Base-by-base conservation (phyloP, 331 rosid genomes). In the Prunus yedoensis region DNA sequence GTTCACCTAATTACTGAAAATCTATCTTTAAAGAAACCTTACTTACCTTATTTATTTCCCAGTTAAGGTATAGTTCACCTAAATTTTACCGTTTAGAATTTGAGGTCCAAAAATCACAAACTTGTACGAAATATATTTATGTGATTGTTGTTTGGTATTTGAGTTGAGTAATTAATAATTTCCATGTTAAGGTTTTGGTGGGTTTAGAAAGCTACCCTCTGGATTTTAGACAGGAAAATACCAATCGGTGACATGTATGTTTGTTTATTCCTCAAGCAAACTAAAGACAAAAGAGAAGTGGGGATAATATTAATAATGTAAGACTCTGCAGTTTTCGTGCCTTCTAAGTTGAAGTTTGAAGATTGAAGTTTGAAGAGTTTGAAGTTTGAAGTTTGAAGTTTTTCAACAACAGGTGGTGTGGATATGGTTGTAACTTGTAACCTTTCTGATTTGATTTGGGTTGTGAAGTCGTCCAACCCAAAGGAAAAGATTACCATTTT, bases 271-370 rank as follows among this genome's bases (percentile, higher is more conserved):
- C 17, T 23, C 58, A 64, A 71, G 71, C 8, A 43, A 51, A 62
- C 53, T 41, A 20, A 53, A 45, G 27, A 51, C 68, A 65, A 52
- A 45, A 35, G 32, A 58, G 51, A 78, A 41, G 74, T 66, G 59
- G 65, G 66, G 68, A 67, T 66, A 28, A 61, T 66, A 1, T 32
- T 32, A 6, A 35, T 35, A 35, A 35, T 6, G 63, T 70, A 83
- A 72, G 66, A 68, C 62, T 72, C 2, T 21, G 25, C 66, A 52
- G 58, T 50, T 84, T 35, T 78, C 93, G 82, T 86, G 83, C 78
- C 83, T 69, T 82, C 78, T 50, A 86, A 86, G 86, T 76, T 81
- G n/a, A 32, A 32, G 38, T 21, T 21, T 21, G 21, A 21, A 21
- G 21, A 21, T 21, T 21, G 21, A 21, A 21, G 21, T 21, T 21